phyloP scores from a whole-genome alignment of 208 protist genomes.

The Herpetomonas samuelpessoai region DNA sequence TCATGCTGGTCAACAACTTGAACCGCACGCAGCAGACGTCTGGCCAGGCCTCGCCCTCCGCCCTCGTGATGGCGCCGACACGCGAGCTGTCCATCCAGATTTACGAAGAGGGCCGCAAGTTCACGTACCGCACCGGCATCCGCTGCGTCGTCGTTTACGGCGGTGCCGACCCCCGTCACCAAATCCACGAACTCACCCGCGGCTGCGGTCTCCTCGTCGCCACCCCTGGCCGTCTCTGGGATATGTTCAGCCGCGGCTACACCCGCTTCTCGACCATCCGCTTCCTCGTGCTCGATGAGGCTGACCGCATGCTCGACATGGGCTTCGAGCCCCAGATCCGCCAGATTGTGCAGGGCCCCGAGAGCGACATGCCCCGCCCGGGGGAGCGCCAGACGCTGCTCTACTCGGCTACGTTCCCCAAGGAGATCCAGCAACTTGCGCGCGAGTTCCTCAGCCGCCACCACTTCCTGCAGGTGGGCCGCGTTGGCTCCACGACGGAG shows the following conservation, averaged over 20 bases:
- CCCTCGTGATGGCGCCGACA: conserved; percentile 97
- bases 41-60: conserved; percentile 82
- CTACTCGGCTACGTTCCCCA: conserved; percentile 99
- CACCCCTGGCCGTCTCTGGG: conserved; percentile 89
- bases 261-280: conserved; percentile 88
- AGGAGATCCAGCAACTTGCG: conserved; percentile 98
- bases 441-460: conserved; percentile 96
- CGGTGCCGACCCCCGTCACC: conserved; percentile 93
- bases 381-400: conserved; percentile 98
- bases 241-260: conserved; percentile 84
- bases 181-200: conserved; percentile 95
- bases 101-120: conserved; percentile 96
- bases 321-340: conserved; percentile 99
- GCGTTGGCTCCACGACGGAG: conserved; percentile 97
- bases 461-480: conserved; percentile 97
- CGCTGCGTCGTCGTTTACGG: conserved; percentile 97
- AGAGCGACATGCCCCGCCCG: conserved; percentile 94
- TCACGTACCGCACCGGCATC: conserved; percentile 93
- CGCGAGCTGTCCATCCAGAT: conserved; percentile 98
- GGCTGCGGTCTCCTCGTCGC: conserved; percentile 95
- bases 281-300: conserved; percentile 98
- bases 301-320: conserved; percentile 99
- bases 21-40: conserved; percentile 34
- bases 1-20: conserved; percentile 75
- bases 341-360: conserved; percentile 95